A percentile compares a stretch with the other conserved stretches of the same genome.
Conservation (phyloP, 768 basidiomycete genomes). For the Leccinellum luteum region DNA sequence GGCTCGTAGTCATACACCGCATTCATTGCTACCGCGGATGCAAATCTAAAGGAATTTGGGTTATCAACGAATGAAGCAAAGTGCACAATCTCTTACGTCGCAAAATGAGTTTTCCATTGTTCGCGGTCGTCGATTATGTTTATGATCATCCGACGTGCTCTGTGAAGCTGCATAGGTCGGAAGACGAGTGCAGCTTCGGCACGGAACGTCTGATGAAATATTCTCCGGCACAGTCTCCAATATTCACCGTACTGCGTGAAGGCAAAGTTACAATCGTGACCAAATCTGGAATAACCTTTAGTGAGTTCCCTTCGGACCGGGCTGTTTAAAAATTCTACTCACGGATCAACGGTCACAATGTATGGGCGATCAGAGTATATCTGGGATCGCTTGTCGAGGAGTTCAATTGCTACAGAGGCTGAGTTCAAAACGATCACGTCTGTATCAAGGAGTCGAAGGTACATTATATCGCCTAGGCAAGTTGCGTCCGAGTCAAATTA, state of each 20-base stretch:
- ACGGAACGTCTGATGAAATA: conserved; percentile 19
- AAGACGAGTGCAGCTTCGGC: conserved; percentile 4
- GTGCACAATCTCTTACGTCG: neutral
- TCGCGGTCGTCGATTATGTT: conserved; percentile 11
- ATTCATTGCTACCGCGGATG: conserved; percentile 29
- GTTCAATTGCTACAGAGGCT: neutral
- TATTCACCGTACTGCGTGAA: neutral
- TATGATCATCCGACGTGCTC: conserved; percentile 8
- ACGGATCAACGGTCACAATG: conserved; percentile 1
- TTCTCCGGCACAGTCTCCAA: conserved; percentile 12
- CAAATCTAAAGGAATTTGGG: conserved; percentile 17
- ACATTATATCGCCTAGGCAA: neutral
- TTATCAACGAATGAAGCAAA: neutral
- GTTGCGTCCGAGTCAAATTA: neutral
- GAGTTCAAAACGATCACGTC: conserved; percentile 3
- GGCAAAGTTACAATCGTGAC: neutral
- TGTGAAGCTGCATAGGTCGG: conserved; percentile 16
- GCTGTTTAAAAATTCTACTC: neutral
- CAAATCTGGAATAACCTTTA: neutral
- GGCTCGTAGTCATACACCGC: conserved; percentile 1
- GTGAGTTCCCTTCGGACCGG: neutral
- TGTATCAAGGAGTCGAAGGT: neutral
- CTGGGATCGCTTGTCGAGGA: neutral
- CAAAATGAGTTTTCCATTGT: neutral
- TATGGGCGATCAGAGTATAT: conserved; percentile 4